Conservation (phyloP, 805 yeast species). For the Sugiyamaella lignohabitans region DNA sequence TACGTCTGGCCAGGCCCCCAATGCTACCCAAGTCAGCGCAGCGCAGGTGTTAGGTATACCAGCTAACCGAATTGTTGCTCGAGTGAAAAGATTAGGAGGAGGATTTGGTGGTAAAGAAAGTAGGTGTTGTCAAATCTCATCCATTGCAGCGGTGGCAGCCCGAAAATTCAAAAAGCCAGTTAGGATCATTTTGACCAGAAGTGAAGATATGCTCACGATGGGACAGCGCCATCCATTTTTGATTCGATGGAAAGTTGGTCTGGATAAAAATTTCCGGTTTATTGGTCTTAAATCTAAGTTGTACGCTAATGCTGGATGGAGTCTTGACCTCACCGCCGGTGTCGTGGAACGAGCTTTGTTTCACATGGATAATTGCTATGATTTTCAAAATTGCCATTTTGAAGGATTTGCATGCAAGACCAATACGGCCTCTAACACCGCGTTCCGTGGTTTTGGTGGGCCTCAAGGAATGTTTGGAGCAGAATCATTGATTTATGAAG, state of each 20-base stretch:
- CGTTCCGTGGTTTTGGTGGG: constrained; percentile 46
- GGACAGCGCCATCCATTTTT: constrained; percentile 46
- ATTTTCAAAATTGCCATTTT: constrained; percentile 38
- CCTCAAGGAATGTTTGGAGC: constrained; percentile 45
- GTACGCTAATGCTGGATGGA: constrained; percentile 45
- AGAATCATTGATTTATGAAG: constrained; percentile 37
- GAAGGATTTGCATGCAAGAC: constrained; percentile 39
- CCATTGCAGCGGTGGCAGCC: constrained; percentile 40
- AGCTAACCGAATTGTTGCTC: constrained; percentile 35
- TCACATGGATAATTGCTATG: constrained; percentile 40
- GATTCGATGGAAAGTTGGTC: constrained; percentile 38
- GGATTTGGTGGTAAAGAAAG: constrained; percentile 48
- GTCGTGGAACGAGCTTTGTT: constrained; percentile 44
- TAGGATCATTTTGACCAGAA: constrained; percentile 36
- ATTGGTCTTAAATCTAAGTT: constrained; percentile 36
- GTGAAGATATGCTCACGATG: constrained; percentile 41
- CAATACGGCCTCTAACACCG: constrained; percentile 43
- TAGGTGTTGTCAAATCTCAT: constrained; percentile 36
- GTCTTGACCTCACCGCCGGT: constrained; percentile 44
- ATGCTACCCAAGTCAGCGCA: constrained; percentile 39
- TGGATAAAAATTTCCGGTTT: constrained; percentile 38
- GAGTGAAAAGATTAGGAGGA: constrained; percentile 43
- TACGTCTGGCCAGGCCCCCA: constrained; percentile 41
- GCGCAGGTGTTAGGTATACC: constrained; percentile 41
- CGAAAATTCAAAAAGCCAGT: constrained; percentile 39